Conservation (phyloP, 2,329 filamentous ascomycete species). For the Cadophora malorum region DNA sequence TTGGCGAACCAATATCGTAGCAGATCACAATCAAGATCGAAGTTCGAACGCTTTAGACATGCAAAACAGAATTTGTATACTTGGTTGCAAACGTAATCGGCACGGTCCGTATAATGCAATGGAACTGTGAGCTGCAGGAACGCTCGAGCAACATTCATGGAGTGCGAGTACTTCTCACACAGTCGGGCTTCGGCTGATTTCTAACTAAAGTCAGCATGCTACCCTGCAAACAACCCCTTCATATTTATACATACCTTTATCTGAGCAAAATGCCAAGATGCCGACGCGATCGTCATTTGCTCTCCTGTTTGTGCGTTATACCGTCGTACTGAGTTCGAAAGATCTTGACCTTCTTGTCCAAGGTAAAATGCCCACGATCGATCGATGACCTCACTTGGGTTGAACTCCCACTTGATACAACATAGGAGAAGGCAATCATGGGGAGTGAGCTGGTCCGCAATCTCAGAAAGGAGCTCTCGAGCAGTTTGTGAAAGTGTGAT, state of each 20-base stretch:
- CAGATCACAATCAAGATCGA: background rate
- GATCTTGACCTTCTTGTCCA: constrained; percentile 9
- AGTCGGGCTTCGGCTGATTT: background rate
- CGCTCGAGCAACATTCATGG: constrained; percentile 2
- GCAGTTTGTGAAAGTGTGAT: background rate
- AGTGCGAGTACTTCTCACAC: constrained; percentile 4
- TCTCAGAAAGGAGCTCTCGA: background rate
- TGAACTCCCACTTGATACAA: constrained; percentile 13
- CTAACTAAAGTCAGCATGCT: background rate
- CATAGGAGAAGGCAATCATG: constrained; percentile 2
- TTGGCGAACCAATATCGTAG: background rate
- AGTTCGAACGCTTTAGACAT: background rate
- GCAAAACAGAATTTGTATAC: background rate
- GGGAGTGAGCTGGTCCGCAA: background rate
- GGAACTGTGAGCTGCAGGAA: background rate
- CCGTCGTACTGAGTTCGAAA: background rate
- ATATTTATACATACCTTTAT: constrained; percentile 10
- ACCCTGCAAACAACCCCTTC: background rate
- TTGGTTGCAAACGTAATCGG: background rate
- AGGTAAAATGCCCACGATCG: constrained; percentile 3
- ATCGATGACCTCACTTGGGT: background rate
- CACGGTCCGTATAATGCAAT: background rate
- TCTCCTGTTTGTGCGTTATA: constrained; percentile 7
- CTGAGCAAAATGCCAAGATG: background rate
- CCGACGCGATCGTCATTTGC: background rate